Percentiles rank a stretch among this genome's conserved stretches.
phyloP scores from a whole-genome alignment of 176 grass and related monocot species.

The Eremochloa ophiuroides region DNA sequence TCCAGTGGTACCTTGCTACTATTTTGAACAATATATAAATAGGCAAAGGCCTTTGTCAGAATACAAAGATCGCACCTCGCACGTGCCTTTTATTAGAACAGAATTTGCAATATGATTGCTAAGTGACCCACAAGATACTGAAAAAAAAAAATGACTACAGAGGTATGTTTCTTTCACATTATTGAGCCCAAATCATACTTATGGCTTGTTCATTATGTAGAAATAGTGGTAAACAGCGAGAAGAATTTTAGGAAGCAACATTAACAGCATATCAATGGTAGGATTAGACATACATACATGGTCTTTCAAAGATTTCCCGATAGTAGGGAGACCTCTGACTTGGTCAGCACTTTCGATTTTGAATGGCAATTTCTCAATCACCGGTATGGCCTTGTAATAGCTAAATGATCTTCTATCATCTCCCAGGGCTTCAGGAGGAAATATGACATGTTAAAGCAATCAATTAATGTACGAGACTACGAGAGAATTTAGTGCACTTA shows the following conservation, averaged over 20 bases:
- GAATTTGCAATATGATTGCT: not conserved
- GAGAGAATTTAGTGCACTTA: constrained; percentile 21
- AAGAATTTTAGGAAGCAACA: constrained; percentile 10
- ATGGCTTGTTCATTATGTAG: not conserved
- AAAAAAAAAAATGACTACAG: not conserved
- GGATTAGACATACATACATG: constrained; percentile 58
- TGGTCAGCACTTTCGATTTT: constrained; percentile 82
- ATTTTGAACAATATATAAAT: not conserved
- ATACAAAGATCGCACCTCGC: not conserved
- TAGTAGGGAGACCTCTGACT: constrained; percentile 82
- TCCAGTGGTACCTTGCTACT: not conserved
- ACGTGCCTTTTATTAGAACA: not conserved
- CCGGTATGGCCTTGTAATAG: constrained; percentile 93
- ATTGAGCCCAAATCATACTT: not conserved
- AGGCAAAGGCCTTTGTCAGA: not conserved
- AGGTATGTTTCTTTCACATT: not conserved
- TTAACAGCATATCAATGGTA: constrained; percentile 18
- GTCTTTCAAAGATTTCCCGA: constrained; percentile 89
- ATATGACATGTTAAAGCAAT: constrained; percentile 3
- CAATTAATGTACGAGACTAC: not conserved
- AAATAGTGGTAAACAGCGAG: not conserved
- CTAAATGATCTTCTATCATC: constrained; percentile 96
- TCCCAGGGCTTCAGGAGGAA: constrained; percentile 68
- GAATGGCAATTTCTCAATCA: constrained; percentile 89
- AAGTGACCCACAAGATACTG: not conserved